Evolutionary conservation across 2,329 filamentous ascomycete genomes (phyloP).

Genomic region (Cladophialophora exuberans): DNA sequence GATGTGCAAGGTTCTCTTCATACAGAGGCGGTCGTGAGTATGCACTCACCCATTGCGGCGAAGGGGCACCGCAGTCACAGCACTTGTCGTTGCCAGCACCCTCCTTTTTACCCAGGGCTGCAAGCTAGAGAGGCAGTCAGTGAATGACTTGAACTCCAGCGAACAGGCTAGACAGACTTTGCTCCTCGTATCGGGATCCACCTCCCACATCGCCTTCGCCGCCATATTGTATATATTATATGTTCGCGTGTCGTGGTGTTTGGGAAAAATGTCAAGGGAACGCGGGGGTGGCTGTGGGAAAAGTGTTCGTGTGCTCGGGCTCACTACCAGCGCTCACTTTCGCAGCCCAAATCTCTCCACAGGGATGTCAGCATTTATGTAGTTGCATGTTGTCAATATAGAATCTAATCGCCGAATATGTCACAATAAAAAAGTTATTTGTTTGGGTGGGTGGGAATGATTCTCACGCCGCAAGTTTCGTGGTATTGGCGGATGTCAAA

Average conservation of each 20-base stretch:
- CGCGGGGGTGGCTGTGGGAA: slow-evolving; percentile 11
- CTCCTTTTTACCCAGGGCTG: slow-evolving; percentile 78
- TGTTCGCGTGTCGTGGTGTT: slow-evolving; percentile 11
- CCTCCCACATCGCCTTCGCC: slow-evolving; percentile 79
- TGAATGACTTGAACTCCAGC: neutral
- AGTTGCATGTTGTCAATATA: neutral
- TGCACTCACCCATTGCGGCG: slow-evolving; percentile 86
- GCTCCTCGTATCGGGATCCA: slow-evolving; percentile 93
- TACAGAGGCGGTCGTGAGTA: neutral
- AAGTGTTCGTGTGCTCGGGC: slow-evolving; percentile 17
- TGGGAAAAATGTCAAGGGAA: neutral
- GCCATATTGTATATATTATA: slow-evolving; percentile 32
- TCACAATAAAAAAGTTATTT: neutral
- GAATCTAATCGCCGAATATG: too few relatives aligned
- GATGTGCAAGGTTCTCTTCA: slow-evolving; percentile 7
- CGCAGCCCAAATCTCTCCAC: slow-evolving; percentile 3
- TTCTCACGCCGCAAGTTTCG: too few relatives aligned
- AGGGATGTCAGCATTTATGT: neutral
- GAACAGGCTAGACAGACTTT: slow-evolving; percentile 63
- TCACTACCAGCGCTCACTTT: too few relatives aligned
- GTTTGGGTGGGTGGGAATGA: neutral
- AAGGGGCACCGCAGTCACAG: slow-evolving; percentile 93
- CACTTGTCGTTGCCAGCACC: slow-evolving; percentile 83
- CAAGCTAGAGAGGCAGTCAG: slow-evolving; percentile 61
- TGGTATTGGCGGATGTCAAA: slow-evolving; percentile 12